Evolutionary conservation across 2,329 filamentous ascomycete species (phyloP).

Genomic region (Paecilomyces sp.): DNA sequence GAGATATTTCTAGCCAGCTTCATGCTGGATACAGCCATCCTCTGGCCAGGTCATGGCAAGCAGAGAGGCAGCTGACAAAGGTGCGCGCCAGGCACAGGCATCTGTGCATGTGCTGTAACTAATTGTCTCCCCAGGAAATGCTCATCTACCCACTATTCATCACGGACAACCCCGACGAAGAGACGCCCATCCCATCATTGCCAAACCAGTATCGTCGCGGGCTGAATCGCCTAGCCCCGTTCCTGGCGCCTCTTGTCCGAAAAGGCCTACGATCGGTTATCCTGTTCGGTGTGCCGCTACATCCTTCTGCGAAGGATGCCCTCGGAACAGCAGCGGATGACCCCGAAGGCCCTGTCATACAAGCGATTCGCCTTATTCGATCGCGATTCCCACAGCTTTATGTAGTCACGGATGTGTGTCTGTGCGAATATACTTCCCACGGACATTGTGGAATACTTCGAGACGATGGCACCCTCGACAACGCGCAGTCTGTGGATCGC

Average conservation of each 20-base stretch:
- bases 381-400: conserved; percentile 84
- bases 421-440: conserved; percentile 98
- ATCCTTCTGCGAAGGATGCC: conserved; percentile 75
- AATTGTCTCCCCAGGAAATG: conserved; percentile 63
- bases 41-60: conserved; percentile 72
- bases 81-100: conserved; percentile 36
- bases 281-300: conserved; percentile 87
- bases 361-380: conserved; percentile 74
- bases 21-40: conserved; percentile 79
- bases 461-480: conserved; percentile 89
- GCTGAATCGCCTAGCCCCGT: conserved; percentile 75
- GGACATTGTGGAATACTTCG: conserved; percentile 95
- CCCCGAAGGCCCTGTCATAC: conserved; percentile 84
- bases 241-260: conserved; percentile 75
- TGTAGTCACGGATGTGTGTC: conserved; percentile 86
- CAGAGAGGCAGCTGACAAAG: conserved; percentile 79
- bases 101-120: not conserved
- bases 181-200: conserved; percentile 80
- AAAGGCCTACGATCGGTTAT: conserved; percentile 93
- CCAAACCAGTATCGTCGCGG: conserved; percentile 86
- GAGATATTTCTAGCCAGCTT: conserved; percentile 73
- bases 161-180: conserved; percentile 88
- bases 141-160: conserved; percentile 97
- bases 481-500: conserved; percentile 84
- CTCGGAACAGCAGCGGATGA: conserved; percentile 90